phyloP scores from a whole-genome alignment of 1,284 basidiomycete genomes.

The Apiotrichum akiyoshidainum region DNA sequence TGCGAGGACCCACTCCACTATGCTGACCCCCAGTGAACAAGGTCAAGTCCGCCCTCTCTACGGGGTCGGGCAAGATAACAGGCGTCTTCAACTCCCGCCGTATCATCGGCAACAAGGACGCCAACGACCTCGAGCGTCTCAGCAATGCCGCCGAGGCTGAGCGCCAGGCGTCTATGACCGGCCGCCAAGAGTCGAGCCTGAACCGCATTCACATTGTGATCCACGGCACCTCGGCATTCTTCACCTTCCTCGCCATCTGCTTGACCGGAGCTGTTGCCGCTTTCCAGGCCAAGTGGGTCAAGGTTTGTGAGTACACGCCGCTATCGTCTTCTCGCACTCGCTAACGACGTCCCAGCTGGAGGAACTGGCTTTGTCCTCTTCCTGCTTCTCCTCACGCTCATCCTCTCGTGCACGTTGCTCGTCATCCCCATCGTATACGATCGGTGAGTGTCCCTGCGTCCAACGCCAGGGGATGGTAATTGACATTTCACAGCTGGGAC shows the following conservation, averaged over 20 bases:
- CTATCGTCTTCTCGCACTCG: neutral
- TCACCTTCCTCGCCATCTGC: constrained; percentile 82
- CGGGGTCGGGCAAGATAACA: constrained; percentile 6
- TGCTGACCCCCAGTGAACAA: constrained; percentile 9
- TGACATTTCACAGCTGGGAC: constrained; percentile 54
- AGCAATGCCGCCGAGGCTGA: constrained; percentile 6
- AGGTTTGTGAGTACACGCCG: constrained; percentile 65
- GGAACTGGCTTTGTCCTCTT: constrained; percentile 81
- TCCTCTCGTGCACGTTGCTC: constrained; percentile 68
- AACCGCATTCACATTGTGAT: constrained; percentile 7
- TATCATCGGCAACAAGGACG: neutral
- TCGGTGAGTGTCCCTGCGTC: constrained; percentile 54
- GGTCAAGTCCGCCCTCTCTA: constrained; percentile 6
- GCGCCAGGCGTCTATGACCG: neutral
- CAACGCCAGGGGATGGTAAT: neutral
- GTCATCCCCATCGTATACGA: constrained; percentile 76
- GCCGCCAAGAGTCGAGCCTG: neutral
- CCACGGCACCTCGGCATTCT: constrained; percentile 56
- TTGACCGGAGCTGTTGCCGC: constrained; percentile 79
- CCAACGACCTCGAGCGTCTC: constrained; percentile 5
- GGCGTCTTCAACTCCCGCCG: neutral
- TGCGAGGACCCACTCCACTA: neutral
- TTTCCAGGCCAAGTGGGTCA: constrained; percentile 78
- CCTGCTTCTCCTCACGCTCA: constrained; percentile 67
- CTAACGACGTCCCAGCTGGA: constrained; percentile 60